Percentiles rank a stretch among this genome's conserved stretches.
Conservation (phyloP, 768 basidiomycete species). For the Suillus subaureus region DNA sequence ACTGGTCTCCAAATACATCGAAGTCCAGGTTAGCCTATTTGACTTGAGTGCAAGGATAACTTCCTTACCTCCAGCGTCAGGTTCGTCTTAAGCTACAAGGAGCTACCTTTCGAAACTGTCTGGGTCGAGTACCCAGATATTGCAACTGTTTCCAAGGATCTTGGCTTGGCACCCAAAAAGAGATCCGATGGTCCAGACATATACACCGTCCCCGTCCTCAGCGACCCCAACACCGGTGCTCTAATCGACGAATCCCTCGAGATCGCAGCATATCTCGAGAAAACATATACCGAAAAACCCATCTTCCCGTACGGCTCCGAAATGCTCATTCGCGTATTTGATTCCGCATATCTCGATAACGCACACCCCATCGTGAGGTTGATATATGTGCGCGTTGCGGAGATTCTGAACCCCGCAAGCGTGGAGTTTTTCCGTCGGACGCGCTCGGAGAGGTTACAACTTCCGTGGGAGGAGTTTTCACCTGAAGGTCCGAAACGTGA, state of each 20-base stretch:
- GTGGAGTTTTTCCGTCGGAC: constrained; percentile 41
- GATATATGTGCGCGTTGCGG: constrained; percentile 22
- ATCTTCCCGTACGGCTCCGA: constrained; percentile 27
- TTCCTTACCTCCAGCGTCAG: constrained; percentile 15
- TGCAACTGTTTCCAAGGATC: constrained; percentile 34
- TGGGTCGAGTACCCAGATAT: constrained; percentile 57
- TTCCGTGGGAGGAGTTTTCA: constrained; percentile 23
- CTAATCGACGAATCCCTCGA: constrained; percentile 41
- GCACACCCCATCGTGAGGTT: constrained; percentile 14
- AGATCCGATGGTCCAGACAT: constrained; percentile 23
- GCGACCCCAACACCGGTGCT: constrained; percentile 40
- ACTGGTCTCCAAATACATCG: constrained; percentile 37
- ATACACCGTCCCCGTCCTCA: constrained; percentile 51
- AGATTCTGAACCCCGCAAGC: constrained; percentile 32
- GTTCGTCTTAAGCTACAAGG: constrained; percentile 36
- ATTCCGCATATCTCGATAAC: constrained; percentile 32
- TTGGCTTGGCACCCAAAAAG: constrained; percentile 13
- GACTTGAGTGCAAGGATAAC: not conserved
- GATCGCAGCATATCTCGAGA: constrained; percentile 52
- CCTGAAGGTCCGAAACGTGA: constrained; percentile 32
- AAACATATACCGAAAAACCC: constrained; percentile 37
- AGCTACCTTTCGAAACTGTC: constrained; percentile 44
- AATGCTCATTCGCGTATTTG: constrained; percentile 39
- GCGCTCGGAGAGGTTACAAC: constrained; percentile 13
- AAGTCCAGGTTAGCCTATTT: constrained; percentile 30